A percentile compares a stretch with the other conserved stretches of the same genome.
These are phyloP conservation scores for Picea engelmannii DNA, from an alignment of 83 land plant genomes.

Conservation along the genomic window DNA sequence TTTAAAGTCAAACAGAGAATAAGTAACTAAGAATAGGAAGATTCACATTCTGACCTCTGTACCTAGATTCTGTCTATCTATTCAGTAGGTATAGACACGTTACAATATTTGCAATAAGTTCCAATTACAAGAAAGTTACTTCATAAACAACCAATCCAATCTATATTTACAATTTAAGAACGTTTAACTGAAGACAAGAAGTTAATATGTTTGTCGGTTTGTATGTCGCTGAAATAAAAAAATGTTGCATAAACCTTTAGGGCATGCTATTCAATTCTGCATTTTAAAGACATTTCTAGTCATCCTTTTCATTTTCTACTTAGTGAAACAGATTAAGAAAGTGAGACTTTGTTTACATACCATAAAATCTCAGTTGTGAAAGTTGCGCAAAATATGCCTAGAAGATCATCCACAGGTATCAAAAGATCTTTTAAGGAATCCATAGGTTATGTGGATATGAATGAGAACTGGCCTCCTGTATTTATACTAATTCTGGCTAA, in stretches of 20 bases:
- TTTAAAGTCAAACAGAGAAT: too few species aligned
- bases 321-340: not conserved
- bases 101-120: not conserved
- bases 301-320: too few species aligned
- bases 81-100: not conserved
- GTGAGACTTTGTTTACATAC: constrained; percentile 33
- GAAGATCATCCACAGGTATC: constrained; percentile 57
- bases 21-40: too few species aligned
- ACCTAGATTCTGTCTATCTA: not conserved
- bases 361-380: constrained; percentile 80
- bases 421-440: constrained; percentile 63
- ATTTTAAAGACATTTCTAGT: too few species aligned
- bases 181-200: not conserved
- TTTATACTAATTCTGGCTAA: too few species aligned
- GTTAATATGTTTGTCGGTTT: not conserved
- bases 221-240: not conserved
- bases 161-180: not conserved
- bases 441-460: too few species aligned
- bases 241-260: not conserved
- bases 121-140: not conserved
- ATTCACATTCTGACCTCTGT: too few species aligned
- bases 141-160: not conserved
- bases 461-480: too few species aligned
- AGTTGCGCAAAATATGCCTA: constrained; percentile 68
- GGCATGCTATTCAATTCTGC: not conserved